Percentiles rank a stretch among this genome's conserved stretches.
Evolutionary conservation across 2,329 filamentous ascomycete genomes (phyloP).

Genomic region (Calonectria montana): DNA sequence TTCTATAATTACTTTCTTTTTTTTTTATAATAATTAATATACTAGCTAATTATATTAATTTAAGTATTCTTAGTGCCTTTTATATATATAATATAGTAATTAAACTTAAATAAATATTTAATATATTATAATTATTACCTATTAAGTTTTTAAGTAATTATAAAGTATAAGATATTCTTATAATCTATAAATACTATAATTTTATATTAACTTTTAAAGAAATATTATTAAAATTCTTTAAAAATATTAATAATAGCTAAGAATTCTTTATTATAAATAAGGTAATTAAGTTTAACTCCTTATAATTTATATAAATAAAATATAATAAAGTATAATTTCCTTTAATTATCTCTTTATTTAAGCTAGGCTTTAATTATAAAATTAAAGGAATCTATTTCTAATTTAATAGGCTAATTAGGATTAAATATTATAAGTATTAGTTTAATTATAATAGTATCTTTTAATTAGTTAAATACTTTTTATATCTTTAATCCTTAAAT

Average conservation of each 20-base stretch:
- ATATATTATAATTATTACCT: conserved; percentile 26
- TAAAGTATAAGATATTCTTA: conserved; percentile 36
- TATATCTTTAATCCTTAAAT: background rate
- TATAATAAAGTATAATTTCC: conserved; percentile 22
- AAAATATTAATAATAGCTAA: too few species aligned
- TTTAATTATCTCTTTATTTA: conserved; percentile 22
- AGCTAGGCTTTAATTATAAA: conserved; percentile 17
- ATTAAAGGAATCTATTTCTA: conserved; percentile 26
- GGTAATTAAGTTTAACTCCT: conserved; percentile 13
- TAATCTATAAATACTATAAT: conserved; percentile 40
- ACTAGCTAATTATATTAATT: conserved; percentile 17
- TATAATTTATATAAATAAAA: conserved; percentile 36
- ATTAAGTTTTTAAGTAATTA: conserved; percentile 28
- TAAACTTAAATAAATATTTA: conserved; percentile 30
- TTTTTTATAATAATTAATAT: conserved; percentile 15
- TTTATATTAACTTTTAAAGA: conserved; percentile 19
- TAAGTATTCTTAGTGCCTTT: conserved; percentile 19
- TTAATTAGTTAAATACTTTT: background rate
- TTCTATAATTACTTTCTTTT: conserved; percentile 18
- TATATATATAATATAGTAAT: conserved; percentile 20
- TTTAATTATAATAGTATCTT: background rate
- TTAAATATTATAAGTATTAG: conserved; percentile 24
- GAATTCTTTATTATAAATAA: too few species aligned
- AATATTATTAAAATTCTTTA: too few species aligned
- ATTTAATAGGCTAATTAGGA: conserved; percentile 9